Evolutionary conservation across 306 rosid genomes (phyloP).

Genomic region (Quercus rubra): DNA sequence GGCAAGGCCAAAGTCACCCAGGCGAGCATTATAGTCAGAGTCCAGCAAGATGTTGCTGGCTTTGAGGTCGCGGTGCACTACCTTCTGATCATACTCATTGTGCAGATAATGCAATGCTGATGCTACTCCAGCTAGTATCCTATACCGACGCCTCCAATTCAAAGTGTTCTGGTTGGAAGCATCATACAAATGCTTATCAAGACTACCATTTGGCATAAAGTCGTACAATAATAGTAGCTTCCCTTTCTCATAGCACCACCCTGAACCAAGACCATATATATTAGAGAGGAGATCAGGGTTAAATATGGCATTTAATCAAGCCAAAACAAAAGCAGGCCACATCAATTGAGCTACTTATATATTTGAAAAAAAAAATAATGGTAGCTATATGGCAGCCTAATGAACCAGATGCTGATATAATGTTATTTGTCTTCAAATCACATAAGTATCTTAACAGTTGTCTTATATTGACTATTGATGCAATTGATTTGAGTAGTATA

Average conservation of each 20-base stretch:
- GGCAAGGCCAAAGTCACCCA: conserved; percentile 61
- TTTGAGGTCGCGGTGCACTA: conserved; percentile 47
- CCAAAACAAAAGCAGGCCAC: neutral
- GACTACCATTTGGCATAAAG: conserved; percentile 52
- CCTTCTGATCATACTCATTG: conserved; percentile 46
- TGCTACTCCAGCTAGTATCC: conserved; percentile 45
- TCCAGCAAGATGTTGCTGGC: conserved; percentile 47
- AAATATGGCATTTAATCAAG: neutral
- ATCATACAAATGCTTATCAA: conserved; percentile 39
- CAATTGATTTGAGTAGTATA: too few species aligned
- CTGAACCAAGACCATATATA: too few species aligned
- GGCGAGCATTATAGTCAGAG: conserved; percentile 42
- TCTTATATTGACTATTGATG: too few species aligned
- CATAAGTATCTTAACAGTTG: too few species aligned
- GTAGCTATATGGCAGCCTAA: too few species aligned
- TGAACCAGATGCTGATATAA: too few species aligned
- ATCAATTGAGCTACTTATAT: neutral
- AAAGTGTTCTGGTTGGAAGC: conserved; percentile 17
- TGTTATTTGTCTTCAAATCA: too few species aligned
- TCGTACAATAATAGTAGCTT: conserved; percentile 53
- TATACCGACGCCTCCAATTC: conserved; percentile 36
- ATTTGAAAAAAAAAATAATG: too few species aligned
- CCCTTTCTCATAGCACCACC: conserved; percentile 47
- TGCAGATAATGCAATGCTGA: conserved; percentile 52
- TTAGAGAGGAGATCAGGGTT: too few species aligned